Conservation (phyloP, 768 basidiomycete genomes). For the Sporobolomyces pararoseus region DNA sequence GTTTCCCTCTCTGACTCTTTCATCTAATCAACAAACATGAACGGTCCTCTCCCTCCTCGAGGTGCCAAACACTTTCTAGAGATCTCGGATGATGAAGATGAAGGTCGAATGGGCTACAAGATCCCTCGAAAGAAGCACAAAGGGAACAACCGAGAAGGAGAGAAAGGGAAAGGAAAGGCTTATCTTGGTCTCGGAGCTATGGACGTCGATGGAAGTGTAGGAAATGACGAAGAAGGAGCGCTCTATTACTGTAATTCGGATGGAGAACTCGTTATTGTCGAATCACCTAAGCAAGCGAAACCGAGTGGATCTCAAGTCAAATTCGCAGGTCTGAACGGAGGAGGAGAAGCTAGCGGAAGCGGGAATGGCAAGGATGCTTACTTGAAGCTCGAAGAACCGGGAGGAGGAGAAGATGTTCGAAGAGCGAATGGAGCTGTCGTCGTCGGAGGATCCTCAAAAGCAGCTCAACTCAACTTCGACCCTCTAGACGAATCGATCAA, state of each 20-base stretch:
- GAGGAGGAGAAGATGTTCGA: neutral
- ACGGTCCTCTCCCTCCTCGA: conserved; percentile 47
- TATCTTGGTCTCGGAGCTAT: no score
- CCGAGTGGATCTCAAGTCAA: neutral
- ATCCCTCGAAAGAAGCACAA: neutral
- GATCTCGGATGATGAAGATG: conserved; percentile 11
- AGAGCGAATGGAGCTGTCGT: neutral
- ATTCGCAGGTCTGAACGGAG: no score
- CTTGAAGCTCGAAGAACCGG: no score
- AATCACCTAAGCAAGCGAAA: neutral
- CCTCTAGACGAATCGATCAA: neutral
- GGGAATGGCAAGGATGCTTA: no score
- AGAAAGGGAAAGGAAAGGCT: conserved; percentile 17
- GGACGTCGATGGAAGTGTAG: neutral
- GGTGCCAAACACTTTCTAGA: neutral
- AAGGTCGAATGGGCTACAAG: neutral
- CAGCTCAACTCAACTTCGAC: neutral
- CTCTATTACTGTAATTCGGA: neutral
- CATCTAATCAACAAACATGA: conserved; percentile 61
- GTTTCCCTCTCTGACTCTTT: neutral
- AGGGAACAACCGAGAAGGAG: neutral
- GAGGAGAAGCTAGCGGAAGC: neutral
- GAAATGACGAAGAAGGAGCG: neutral
- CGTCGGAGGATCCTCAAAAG: conserved; percentile 5
- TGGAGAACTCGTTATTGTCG: neutral